Evolutionary conservation across 2,329 filamentous ascomycete genomes (phyloP), one percentile per base, ranked within the genome.

Genomic region (Purpureocillium lavendulum): DNA sequence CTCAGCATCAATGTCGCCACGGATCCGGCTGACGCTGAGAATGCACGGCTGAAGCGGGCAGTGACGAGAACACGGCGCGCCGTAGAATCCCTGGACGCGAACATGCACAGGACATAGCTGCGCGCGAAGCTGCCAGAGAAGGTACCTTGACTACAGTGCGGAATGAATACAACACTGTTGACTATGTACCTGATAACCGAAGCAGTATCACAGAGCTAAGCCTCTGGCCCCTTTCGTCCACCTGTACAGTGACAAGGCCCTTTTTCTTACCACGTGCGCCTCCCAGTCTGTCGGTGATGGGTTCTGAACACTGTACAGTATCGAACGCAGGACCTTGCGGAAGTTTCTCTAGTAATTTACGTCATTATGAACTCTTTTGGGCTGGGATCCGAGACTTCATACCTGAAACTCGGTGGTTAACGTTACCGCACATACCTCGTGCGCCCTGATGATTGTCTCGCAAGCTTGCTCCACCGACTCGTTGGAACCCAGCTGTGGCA

Each of bases 341-440:
- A 75, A 75, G 45, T 74, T 73, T 55, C 70, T 66, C 68, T 73
- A 11, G 7, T 35, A n/a, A n/a, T n/a, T n/a, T n/a, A n/a, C 21
- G 13, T 11, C 10, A 36, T 21, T 30, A 5, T 11, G 16, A 13
- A 15, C 3, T 1, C 5, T n/a, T n/a, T n/a, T n/a, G n/a, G n/a
- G n/a, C n/a, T n/a, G n/a, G n/a, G 5, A 4, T 11, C 14, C 10
- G 12, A 36, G 11, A 29, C 12, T 31, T 4, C 45, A 11, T 54
- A 67, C 66, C 57, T 73, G 68, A 44, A 71, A 72, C 33, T 70
- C 67, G 0, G 69, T 71, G 36, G 59, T 66, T 9, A 73, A 49
- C 7, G 69, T 72, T 4, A 70, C 67, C 2, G 70, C 66, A 45
- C 67, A 71, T 1, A 70, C 65, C 50, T 73, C 70, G 34, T 71